phyloP scores from a whole-genome alignment of 306 rosid genomes.

The Mimosa pudica region DNA sequence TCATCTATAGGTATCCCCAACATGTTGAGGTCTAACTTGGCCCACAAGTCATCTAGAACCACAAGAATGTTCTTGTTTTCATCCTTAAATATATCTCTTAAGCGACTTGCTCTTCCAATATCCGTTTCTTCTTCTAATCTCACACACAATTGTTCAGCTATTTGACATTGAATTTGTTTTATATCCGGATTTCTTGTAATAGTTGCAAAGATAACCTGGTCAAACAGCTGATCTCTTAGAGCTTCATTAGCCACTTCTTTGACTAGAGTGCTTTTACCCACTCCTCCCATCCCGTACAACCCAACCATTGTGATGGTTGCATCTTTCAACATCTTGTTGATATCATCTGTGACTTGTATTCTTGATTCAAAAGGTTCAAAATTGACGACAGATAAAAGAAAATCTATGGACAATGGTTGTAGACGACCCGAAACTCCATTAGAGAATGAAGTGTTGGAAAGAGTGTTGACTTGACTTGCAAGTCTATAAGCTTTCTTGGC shows the following conservation, averaged over 20 bases:
- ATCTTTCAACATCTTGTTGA: background rate
- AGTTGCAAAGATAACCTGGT: background rate
- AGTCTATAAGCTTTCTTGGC: background rate
- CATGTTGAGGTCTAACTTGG: background rate
- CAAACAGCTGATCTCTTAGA: background rate
- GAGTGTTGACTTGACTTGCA: background rate
- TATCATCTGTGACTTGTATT: no score
- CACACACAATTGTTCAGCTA: constrained; percentile 13
- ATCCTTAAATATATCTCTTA: background rate
- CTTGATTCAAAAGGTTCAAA: constrained; percentile 23
- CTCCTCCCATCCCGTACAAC: background rate
- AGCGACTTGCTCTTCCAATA: constrained; percentile 7
- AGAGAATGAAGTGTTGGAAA: background rate
- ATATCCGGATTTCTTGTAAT: background rate
- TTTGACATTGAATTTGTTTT: background rate
- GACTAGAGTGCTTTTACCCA: background rate
- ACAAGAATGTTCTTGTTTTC: background rate
- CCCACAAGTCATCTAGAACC: constrained; percentile 27
- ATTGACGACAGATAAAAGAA: background rate
- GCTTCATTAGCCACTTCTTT: background rate
- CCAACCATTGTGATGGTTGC: background rate
- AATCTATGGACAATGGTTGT: constrained; percentile 18
- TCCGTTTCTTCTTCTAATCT: constrained; percentile 2
- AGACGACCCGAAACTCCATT: constrained; percentile 3
- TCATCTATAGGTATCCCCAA: constrained; percentile 8